Conservation (phyloP, 139 green algal genomes). For the Ettlia oleoabundans region DNA sequence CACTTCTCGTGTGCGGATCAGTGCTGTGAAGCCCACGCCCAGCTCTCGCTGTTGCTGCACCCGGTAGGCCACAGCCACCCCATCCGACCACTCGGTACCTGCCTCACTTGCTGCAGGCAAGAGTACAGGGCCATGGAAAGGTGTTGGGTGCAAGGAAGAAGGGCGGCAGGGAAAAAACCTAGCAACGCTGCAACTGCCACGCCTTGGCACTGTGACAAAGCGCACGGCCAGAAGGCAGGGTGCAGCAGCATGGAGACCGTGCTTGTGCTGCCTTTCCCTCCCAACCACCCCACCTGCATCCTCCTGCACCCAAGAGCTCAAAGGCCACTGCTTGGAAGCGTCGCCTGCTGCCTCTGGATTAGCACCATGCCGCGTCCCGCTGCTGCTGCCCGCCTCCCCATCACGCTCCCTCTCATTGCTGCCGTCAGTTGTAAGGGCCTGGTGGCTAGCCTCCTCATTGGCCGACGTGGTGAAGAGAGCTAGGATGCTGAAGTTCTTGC, state of each 20-base stretch:
- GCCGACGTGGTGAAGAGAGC: not conserved
- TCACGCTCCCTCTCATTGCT: not conserved
- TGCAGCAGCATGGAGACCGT: too few relatives aligned
- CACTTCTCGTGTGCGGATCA: slow-evolving; percentile 63
- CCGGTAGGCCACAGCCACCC: slow-evolving; percentile 12
- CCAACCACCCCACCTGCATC: not conserved
- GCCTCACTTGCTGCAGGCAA: slow-evolving; percentile 18
- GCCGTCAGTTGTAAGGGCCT: not conserved
- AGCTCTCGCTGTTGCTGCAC: slow-evolving; percentile 6
- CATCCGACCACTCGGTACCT: slow-evolving; percentile 34
- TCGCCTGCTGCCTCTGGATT: not conserved
- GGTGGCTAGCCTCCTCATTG: not conserved
- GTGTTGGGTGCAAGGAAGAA: not conserved
- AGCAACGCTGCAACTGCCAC: too few relatives aligned
- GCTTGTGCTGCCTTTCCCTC: too few relatives aligned
- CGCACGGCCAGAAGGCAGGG: too few relatives aligned
- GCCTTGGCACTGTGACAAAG: too few relatives aligned
- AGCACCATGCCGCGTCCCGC: too few relatives aligned
- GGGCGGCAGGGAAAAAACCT: not conserved
- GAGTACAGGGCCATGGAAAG: not conserved
- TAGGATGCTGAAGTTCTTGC: slow-evolving; percentile 30
- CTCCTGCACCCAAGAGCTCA: not conserved
- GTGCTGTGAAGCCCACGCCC: slow-evolving; percentile 37
- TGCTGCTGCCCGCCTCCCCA: not conserved
- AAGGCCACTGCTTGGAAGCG: too few relatives aligned